A percentile compares a stretch with the other conserved stretches of the same genome.
phyloP scores from a whole-genome alignment of 2,329 filamentous ascomycete species.

The Coniochaeta ligniaria region DNA sequence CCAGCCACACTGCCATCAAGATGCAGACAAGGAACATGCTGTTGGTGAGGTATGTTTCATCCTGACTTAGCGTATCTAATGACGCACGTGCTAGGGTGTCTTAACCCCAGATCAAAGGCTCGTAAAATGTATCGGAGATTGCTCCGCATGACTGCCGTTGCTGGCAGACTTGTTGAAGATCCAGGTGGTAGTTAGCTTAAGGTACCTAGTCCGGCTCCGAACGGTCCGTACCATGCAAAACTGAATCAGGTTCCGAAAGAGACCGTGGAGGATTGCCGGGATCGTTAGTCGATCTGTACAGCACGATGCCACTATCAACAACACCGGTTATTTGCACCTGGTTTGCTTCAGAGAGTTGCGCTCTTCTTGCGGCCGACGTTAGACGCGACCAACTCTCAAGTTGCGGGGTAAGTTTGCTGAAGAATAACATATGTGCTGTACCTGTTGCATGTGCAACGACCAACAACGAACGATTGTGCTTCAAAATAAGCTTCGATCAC shows the following conservation, averaged over 20 bases:
- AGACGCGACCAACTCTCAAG: neutral
- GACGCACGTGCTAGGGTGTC: too few species aligned
- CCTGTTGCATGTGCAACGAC: neutral
- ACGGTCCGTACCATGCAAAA: neutral
- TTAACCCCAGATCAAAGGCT: too few species aligned
- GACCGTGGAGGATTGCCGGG: neutral
- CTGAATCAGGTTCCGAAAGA: neutral
- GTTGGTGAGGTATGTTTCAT: neutral
- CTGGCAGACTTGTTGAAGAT: neutral
- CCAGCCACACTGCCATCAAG: neutral
- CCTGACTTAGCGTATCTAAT: neutral
- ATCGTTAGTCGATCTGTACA: neutral
- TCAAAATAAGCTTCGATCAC: neutral
- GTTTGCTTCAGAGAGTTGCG: neutral
- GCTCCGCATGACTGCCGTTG: neutral
- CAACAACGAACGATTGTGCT: neutral
- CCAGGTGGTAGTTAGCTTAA: neutral
- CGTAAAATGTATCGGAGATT: too few species aligned
- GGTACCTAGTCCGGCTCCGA: neutral
- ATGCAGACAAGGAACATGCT: neutral
- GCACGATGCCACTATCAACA: neutral
- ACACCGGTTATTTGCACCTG: neutral
- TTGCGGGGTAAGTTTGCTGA: neutral
- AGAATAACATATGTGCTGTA: too few species aligned
- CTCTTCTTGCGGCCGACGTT: neutral